Percentiles rank a stretch among this genome's conserved stretches.
Conservation (phyloP, 2,329 filamentous ascomycete genomes). For the Calycina herbarum region DNA sequence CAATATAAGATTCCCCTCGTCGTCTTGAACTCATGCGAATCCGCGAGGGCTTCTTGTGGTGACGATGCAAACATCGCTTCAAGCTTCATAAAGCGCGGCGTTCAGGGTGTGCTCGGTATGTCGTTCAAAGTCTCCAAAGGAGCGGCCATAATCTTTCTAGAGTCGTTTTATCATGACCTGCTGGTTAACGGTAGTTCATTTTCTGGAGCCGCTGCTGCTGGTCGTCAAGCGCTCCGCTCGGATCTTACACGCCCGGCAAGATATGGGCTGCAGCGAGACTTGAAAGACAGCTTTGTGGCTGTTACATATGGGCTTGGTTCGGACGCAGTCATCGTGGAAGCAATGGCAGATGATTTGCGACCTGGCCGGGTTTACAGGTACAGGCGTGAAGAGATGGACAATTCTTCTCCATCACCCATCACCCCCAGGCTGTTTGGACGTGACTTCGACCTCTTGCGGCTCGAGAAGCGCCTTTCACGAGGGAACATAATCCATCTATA, state of each 20-base stretch:
- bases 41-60: constrained; percentile 13
- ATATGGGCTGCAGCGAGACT: neutral
- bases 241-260: constrained; percentile 3
- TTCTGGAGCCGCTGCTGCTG: constrained; percentile 4
- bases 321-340: neutral
- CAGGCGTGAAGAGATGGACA: neutral
- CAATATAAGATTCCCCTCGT: constrained; percentile 9
- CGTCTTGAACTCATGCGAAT: constrained; percentile 17
- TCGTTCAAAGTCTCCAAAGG: constrained; percentile 7
- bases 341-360: neutral
- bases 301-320: constrained; percentile 2
- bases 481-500: constrained; percentile 9
- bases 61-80: constrained; percentile 13
- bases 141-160: constrained; percentile 3
- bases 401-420: neutral
- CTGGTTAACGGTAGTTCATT: neutral
- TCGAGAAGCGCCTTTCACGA: constrained; percentile 15
- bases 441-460: constrained; percentile 15
- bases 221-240: neutral
- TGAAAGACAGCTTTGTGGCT: constrained; percentile 8
- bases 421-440: constrained; percentile 6
- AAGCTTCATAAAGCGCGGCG: constrained; percentile 11
- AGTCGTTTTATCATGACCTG: constrained; percentile 8
- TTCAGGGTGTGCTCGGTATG: constrained; percentile 11
- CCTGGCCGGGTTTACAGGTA: neutral